Evolutionary conservation across 371 early-diverging fungal species (phyloP).

Genomic region (Mortierella sp.): DNA sequence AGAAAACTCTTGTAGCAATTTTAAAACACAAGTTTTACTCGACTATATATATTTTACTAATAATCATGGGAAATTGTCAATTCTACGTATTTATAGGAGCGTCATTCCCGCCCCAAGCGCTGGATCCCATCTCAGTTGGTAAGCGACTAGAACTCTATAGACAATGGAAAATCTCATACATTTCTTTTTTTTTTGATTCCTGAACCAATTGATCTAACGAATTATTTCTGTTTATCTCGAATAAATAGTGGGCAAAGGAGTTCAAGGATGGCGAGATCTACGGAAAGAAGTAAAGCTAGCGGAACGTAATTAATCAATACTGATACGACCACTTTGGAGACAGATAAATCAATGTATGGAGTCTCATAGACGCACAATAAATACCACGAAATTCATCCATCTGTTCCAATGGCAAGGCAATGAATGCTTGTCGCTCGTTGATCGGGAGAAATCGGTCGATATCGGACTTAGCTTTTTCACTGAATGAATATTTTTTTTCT

Average conservation of each 20-base stretch:
- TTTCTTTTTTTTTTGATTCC: neutral
- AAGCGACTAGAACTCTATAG: conserved; percentile 23
- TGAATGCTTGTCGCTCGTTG: neutral
- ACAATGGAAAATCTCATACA: no score
- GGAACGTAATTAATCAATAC: neutral
- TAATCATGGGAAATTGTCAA: neutral
- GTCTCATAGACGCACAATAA: conserved; percentile 4
- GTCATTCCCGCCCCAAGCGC: conserved; percentile 78
- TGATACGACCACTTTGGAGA: neutral
- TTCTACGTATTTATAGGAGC: conserved; percentile 43
- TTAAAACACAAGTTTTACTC: no score
- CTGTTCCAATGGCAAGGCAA: neutral
- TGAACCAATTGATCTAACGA: neutral
- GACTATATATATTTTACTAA: no score
- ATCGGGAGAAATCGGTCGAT: conserved; percentile 1
- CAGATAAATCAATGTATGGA: conserved; percentile 1
- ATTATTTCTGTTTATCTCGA: neutral
- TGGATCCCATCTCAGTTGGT: conserved; percentile 89
- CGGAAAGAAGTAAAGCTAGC: conserved; percentile 52
- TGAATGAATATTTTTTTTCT: no score
- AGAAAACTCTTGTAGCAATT: no score
- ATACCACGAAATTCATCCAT: conserved; percentile 1
- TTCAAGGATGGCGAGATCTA: conserved; percentile 68
- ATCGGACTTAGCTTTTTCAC: neutral
- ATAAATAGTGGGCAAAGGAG: conserved; percentile 78